Percentiles rank a stretch among this genome's conserved stretches.
These are phyloP conservation scores for Rhypophila decipiens DNA, from an alignment of 495 filamentous ascomycete genomes.

Conservation along the genomic window DNA sequence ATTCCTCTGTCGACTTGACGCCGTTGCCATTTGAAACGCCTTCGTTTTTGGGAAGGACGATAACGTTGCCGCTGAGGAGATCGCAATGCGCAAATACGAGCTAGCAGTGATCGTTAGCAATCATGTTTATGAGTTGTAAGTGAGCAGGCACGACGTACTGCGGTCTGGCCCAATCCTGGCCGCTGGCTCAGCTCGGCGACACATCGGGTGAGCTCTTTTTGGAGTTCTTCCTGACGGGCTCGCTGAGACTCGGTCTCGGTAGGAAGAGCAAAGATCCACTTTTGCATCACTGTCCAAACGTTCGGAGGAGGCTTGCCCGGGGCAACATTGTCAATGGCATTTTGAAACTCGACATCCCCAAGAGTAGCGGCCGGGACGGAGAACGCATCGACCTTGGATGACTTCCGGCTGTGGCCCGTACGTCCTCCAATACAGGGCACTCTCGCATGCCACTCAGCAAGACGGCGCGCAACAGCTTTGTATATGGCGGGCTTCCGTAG, in stretches of 20 bases:
- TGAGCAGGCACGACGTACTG: slow-evolving; percentile 45
- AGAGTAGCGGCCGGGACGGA: slow-evolving; percentile 13
- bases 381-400: slow-evolving; percentile 19
- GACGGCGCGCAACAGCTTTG: slow-evolving; percentile 70
- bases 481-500: slow-evolving; percentile 65
- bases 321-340: slow-evolving; percentile 48
- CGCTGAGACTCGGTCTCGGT: slow-evolving; percentile 59
- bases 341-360: slow-evolving; percentile 31
- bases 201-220: slow-evolving; percentile 65
- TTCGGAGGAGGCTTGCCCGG: slow-evolving; percentile 65
- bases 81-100: slow-evolving; percentile 94
- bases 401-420: slow-evolving; percentile 30
- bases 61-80: slow-evolving; percentile 90
- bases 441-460: slow-evolving; percentile 90
- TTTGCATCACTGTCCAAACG: slow-evolving; percentile 89
- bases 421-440: slow-evolving; percentile 53
- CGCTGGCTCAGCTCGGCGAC: slow-evolving; percentile 65
- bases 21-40: slow-evolving; percentile 20
- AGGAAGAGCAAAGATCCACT: slow-evolving; percentile 88
- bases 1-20: slow-evolving; percentile 28
- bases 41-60: slow-evolving; percentile 56
- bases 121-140: too few relatives aligned
- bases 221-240: slow-evolving; percentile 57
- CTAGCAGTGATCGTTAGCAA: slow-evolving; percentile 40
- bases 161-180: slow-evolving; percentile 63